Evolutionary conservation across 371 early-diverging fungal species (phyloP).

Genomic region (Syncephalastrum monosporum): DNA sequence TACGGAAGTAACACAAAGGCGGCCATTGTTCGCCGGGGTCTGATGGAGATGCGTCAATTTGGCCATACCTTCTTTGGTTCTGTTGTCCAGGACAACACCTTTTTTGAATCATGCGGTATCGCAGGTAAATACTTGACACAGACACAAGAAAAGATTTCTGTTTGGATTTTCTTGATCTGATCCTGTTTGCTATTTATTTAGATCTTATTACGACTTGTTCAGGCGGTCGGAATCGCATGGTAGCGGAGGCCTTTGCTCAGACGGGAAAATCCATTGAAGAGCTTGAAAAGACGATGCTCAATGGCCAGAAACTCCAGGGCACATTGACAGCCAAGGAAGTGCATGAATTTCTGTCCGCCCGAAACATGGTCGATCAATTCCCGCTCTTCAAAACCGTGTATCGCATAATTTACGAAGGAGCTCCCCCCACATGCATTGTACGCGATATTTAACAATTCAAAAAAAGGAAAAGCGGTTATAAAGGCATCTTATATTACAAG

Average conservation of each 20-base stretch:
- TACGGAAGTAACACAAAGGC: constrained; percentile 97
- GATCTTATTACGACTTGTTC: constrained; percentile 95
- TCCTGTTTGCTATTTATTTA: too few relatives aligned
- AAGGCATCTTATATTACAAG: too few relatives aligned
- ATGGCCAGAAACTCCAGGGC: constrained; percentile 99
- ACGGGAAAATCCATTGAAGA: constrained; percentile 89
- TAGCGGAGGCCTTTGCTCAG: constrained; percentile 88
- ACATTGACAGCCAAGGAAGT: constrained; percentile 91
- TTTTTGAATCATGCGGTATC: constrained; percentile 51
- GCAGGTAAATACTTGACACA: too few relatives aligned
- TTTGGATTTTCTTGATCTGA: too few relatives aligned
- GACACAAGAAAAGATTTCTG: too few relatives aligned
- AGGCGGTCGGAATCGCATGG: constrained; percentile 95
- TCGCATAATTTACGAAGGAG: constrained; percentile 81
- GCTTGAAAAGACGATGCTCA: constrained; percentile 88
- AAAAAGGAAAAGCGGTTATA: too few relatives aligned
- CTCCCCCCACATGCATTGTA: constrained; percentile 40
- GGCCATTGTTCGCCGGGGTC: constrained; percentile 95
- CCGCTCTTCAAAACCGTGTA: constrained; percentile 90
- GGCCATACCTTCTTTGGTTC: constrained; percentile 74
- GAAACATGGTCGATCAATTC: constrained; percentile 71
- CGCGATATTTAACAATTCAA: constrained; percentile 18
- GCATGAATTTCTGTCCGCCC: constrained; percentile 70
- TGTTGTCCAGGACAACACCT: constrained; percentile 81
- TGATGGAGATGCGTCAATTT: constrained; percentile 97